Conservation (phyloP, 1,284 basidiomycete species). For the Apiotrichum akiyoshidainum region DNA sequence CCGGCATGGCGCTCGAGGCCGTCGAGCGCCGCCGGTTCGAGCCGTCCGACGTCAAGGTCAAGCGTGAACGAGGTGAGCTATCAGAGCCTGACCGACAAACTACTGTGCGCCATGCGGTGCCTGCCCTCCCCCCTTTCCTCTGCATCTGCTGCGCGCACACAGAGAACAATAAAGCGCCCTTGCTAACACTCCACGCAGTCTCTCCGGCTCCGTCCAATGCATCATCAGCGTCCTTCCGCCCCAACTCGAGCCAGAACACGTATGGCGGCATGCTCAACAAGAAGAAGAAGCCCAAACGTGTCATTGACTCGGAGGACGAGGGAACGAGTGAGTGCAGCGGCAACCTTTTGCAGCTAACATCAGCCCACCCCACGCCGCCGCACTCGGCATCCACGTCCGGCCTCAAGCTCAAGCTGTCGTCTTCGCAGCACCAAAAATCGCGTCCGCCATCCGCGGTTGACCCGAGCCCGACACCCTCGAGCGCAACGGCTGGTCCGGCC, state of each 20-base stretch:
- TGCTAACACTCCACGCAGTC: slow-evolving; percentile 21
- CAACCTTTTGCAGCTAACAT: slow-evolving; percentile 1
- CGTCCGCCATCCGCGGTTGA: slow-evolving; percentile 27
- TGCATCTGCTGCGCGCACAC: not conserved
- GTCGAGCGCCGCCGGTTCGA: slow-evolving; percentile 25
- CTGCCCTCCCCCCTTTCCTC: no score
- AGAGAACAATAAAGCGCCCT: no score
- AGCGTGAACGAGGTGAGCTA: slow-evolving; percentile 37
- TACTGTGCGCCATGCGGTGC: no score
- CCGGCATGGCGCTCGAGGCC: slow-evolving; percentile 32
- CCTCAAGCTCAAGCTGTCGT: slow-evolving; percentile 41
- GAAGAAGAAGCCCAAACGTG: slow-evolving; percentile 78
- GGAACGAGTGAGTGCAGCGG: slow-evolving; percentile 56
- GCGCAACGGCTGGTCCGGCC: slow-evolving; percentile 39
- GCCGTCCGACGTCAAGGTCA: slow-evolving; percentile 34
- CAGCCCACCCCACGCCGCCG: slow-evolving; percentile 52
- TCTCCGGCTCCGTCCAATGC: slow-evolving; percentile 45
- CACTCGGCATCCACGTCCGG: slow-evolving; percentile 33
- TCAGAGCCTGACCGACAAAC: not conserved
- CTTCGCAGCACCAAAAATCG: slow-evolving; percentile 25
- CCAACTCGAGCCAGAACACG: slow-evolving; percentile 24
- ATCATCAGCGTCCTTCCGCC: slow-evolving; percentile 34
- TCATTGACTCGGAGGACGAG: slow-evolving; percentile 68
- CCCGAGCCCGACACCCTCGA: slow-evolving; percentile 52
- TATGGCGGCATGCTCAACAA: slow-evolving; percentile 57